Percentiles rank a stretch among this genome's conserved stretches.
These are phyloP conservation scores for Dioscorea dumetorum DNA, from an alignment of 106 monocot genomes.

Conservation along the genomic window DNA sequence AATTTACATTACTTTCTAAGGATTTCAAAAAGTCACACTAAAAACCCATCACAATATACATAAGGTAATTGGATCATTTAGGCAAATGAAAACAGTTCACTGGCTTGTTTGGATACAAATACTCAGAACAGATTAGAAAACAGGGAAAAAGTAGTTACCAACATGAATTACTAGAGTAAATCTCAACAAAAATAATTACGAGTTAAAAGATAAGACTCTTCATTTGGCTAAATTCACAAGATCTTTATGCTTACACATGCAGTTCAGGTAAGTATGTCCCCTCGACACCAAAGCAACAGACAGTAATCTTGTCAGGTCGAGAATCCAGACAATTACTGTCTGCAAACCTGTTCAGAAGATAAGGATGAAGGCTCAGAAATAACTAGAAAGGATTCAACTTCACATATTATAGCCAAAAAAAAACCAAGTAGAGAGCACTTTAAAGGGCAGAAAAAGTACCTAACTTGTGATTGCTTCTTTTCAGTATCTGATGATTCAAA, in stretches of 20 bases:
- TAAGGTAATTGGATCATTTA: too few relatives aligned
- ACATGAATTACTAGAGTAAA: too few relatives aligned
- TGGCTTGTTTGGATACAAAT: too few relatives aligned
- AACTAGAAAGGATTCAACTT: neutral
- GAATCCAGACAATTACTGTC: slow-evolving; percentile 15
- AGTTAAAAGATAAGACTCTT: too few relatives aligned
- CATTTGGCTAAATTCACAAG: too few relatives aligned
- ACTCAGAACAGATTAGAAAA: too few relatives aligned
- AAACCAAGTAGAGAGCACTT: neutral
- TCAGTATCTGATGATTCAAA: slow-evolving; percentile 33
- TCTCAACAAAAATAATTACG: too few relatives aligned
- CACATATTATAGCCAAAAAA: neutral
- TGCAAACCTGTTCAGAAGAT: slow-evolving; percentile 32
- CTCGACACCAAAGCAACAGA: slow-evolving; percentile 62
- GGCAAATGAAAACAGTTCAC: too few relatives aligned
- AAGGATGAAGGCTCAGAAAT: slow-evolving; percentile 7
- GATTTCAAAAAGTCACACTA: too few relatives aligned
- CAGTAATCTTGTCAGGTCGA: slow-evolving; percentile 31
- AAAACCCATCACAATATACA: too few relatives aligned
- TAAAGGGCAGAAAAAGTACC: slow-evolving; percentile 12
- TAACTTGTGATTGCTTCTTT: slow-evolving; percentile 30
- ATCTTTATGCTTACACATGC: slow-evolving; percentile 62
- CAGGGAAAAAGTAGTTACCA: too few relatives aligned
- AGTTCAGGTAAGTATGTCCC: slow-evolving; percentile 67
- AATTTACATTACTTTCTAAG: too few relatives aligned